Evolutionary conservation across 176 grass and related monocot species (phyloP).

Genomic region (Ananas comosus): DNA sequence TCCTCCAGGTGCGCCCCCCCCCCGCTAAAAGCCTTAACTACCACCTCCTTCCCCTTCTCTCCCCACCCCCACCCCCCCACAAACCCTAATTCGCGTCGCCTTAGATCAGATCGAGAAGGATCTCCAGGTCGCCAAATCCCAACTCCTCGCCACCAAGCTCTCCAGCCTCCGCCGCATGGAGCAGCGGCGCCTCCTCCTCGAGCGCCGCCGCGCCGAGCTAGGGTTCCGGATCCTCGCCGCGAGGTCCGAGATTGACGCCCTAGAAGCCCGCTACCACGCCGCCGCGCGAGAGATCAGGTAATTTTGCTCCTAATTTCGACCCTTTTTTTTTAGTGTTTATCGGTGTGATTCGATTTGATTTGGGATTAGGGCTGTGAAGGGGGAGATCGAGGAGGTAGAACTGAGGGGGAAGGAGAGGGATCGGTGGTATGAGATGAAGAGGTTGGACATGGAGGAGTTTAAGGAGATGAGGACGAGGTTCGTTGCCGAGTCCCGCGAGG

Average conservation of each 20-base stretch:
- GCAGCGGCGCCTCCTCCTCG: slow-evolving; percentile 64
- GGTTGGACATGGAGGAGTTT: slow-evolving; percentile 68
- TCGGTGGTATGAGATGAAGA: slow-evolving; percentile 45
- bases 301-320: neutral
- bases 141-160: slow-evolving; percentile 40
- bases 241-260: slow-evolving; percentile 49
- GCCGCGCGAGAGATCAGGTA: slow-evolving; percentile 34
- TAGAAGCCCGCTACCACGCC: slow-evolving; percentile 23
- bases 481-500: slow-evolving; percentile 32
- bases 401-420: slow-evolving; percentile 47
- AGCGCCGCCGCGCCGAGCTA: slow-evolving; percentile 44
- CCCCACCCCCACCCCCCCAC: neutral
- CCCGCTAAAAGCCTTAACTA: neutral
- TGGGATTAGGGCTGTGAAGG: slow-evolving; percentile 37
- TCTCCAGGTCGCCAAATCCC: slow-evolving; percentile 44
- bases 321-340: neutral
- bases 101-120: slow-evolving; percentile 79
- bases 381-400: slow-evolving; percentile 50
- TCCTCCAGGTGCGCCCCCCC: slow-evolving; percentile 37
- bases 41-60: neutral
- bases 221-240: slow-evolving; percentile 49
- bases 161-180: slow-evolving; percentile 30
- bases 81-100: slow-evolving; percentile 16
- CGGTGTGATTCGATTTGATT: slow-evolving; percentile 4
- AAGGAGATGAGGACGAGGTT: slow-evolving; percentile 32